A percentile compares a stretch with the other conserved stretches of the same genome.
phyloP scores from a whole-genome alignment of 768 basidiomycete genomes.

The Saitozyma sp. region DNA sequence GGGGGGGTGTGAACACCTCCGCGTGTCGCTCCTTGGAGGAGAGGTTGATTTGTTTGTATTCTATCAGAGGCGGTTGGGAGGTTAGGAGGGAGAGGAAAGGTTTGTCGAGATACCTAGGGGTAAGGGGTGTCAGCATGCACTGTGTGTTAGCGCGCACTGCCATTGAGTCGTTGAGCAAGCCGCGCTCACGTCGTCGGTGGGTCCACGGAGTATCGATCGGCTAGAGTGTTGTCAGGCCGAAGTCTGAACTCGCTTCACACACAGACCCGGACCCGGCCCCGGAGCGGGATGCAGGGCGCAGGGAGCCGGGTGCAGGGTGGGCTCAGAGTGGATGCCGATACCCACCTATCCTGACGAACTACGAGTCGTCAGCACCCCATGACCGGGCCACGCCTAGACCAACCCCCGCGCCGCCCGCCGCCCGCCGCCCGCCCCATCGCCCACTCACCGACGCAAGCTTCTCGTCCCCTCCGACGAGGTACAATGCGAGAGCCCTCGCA shows the following conservation, averaged over 20 bases:
- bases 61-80: constrained; percentile 15
- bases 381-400: no score
- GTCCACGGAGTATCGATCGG: constrained; percentile 43
- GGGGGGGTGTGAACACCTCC: constrained; percentile 35
- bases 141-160: no score
- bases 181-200: constrained; percentile 42
- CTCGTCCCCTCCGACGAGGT: constrained; percentile 11
- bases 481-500: constrained; percentile 22
- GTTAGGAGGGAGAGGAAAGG: constrained; percentile 35
- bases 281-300: background rate
- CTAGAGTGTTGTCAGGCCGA: constrained; percentile 23
- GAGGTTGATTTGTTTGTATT: constrained; percentile 49
- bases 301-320: background rate
- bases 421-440: no score
- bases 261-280: background rate
- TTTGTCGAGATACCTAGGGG: constrained; percentile 32
- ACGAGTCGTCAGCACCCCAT: no score
- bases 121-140: no score
- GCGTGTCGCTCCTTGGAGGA: constrained; percentile 20
- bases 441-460: no score
- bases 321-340: no score
- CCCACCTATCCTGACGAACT: no score
- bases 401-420: no score
- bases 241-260: background rate
- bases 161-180: no score